Conservation (phyloP, 225 moss, liverwort and hornwort species). For the Marchantia polymorpha region DNA sequence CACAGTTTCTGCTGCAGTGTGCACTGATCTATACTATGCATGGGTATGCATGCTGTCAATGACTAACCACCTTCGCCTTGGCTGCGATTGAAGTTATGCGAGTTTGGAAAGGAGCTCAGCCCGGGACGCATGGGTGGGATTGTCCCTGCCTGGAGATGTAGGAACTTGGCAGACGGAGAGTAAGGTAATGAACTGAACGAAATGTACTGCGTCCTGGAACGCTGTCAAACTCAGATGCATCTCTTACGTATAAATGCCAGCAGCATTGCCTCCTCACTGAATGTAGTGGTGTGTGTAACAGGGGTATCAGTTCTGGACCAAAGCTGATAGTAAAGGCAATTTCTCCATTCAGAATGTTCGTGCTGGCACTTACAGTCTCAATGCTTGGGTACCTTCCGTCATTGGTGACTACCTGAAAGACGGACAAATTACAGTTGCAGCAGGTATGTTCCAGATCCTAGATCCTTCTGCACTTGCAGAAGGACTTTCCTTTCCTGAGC, state of each 20-base stretch:
- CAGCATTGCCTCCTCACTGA: not conserved
- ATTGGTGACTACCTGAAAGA: no score
- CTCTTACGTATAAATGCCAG: no score
- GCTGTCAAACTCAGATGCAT: no score
- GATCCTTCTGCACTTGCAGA: no score
- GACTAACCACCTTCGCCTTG: no score
- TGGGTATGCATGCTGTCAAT: no score
- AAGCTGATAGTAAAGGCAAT: slow-evolving; percentile 38
- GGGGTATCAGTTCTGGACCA: slow-evolving; percentile 63
- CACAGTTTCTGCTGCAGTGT: no score
- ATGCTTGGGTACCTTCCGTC: slow-evolving; percentile 48
- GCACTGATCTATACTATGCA: not conserved
- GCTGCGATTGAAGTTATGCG: not conserved
- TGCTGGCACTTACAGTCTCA: slow-evolving; percentile 45
- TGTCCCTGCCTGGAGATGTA: slow-evolving; percentile 48
- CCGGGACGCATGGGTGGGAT: slow-evolving; percentile 47
- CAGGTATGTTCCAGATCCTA: no score
- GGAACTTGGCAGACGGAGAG: slow-evolving; percentile 70
- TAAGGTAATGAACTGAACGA: slow-evolving; percentile 30
- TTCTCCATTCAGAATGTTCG: slow-evolving; percentile 41
- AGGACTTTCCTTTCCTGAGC: no score
- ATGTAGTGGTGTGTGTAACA: no score
- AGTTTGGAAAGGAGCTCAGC: not conserved
- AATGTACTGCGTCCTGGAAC: no score
- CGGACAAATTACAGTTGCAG: no score